phyloP scores from a whole-genome alignment of 495 filamentous ascomycete species.

The Hypoxylon crocopeplum region DNA sequence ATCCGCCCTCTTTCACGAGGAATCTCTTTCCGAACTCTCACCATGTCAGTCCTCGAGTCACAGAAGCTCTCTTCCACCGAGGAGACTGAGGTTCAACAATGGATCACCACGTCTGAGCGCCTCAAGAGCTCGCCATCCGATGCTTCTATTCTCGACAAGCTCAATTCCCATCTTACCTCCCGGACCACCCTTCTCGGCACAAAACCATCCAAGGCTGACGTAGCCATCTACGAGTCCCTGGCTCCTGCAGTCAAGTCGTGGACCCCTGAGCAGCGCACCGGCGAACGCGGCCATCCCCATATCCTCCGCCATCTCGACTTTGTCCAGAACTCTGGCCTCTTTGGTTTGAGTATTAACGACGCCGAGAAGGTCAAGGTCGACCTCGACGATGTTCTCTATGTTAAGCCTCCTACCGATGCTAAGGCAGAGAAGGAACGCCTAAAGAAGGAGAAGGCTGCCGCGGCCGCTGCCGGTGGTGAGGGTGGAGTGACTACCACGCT shows the following conservation, averaged over 20 bases:
- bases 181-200: conserved; percentile 88
- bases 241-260: conserved; percentile 80
- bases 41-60: conserved; percentile 69
- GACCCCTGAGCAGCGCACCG: conserved; percentile 87
- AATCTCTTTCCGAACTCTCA: conserved; percentile 42
- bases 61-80: conserved; percentile 76
- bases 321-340: conserved; percentile 85
- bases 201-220: conserved; percentile 90
- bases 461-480: conserved; percentile 53
- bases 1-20: conserved; percentile 55
- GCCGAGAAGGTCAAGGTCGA: conserved; percentile 84
- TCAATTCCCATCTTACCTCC: conserved; percentile 86
- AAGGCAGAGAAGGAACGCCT: conserved; percentile 89
- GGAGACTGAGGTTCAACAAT: conserved; percentile 84
- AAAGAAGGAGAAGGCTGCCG: conserved; percentile 84
- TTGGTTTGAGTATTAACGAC: conserved; percentile 72
- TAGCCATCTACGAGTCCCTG: conserved; percentile 82
- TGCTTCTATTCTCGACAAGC: conserved; percentile 70
- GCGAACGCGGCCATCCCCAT: conserved; percentile 87
- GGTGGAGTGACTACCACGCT: conserved; percentile 44
- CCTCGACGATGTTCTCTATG: conserved; percentile 77
- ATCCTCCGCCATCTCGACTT: conserved; percentile 93
- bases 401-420: conserved; percentile 79
- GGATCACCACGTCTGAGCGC: conserved; percentile 76
- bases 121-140: conserved; percentile 63